Evolutionary conservation across 2,329 filamentous ascomycete species (phyloP).

Genomic region (Cladosporium phlei): DNA sequence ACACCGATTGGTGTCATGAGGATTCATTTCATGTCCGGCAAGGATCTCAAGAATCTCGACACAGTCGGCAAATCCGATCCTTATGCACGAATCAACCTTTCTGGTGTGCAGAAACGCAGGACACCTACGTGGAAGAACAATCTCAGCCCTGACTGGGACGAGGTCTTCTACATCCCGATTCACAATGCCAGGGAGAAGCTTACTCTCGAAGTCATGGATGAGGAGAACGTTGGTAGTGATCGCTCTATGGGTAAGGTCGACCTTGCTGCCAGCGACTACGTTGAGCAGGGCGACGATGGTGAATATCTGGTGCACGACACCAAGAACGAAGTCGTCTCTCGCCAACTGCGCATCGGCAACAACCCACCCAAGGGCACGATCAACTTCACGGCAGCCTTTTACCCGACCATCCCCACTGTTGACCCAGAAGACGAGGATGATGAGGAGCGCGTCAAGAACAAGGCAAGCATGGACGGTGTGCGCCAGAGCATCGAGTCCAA

Average conservation of each 20-base stretch:
- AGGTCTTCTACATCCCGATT: conserved; percentile 88
- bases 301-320: conserved; percentile 75
- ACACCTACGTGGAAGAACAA: conserved; percentile 97
- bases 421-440: conserved; percentile 80
- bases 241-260: conserved; percentile 80
- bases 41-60: conserved; percentile 83
- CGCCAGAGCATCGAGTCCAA: conserved; percentile 18
- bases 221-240: conserved; percentile 87
- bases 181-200: conserved; percentile 80
- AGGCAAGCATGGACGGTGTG: conserved; percentile 19
- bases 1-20: conserved; percentile 94
- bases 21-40: conserved; percentile 81
- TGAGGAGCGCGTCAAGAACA: conserved; percentile 33
- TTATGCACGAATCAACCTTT: conserved; percentile 82
- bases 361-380: conserved; percentile 73
- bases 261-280: conserved; percentile 70
- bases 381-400: conserved; percentile 82
- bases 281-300: conserved; percentile 70
- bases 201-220: conserved; percentile 90
- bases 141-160: conserved; percentile 90
- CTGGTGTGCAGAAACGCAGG: conserved; percentile 81
- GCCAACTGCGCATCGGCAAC: conserved; percentile 68
- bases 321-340: conserved; percentile 60
- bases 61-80: conserved; percentile 96
- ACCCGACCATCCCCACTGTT: conserved; percentile 77